These are phyloP conservation scores for Serendipita sp. DNA, from an alignment of 1,284 basidiomycete species.

Conservation along the genomic window DNA sequence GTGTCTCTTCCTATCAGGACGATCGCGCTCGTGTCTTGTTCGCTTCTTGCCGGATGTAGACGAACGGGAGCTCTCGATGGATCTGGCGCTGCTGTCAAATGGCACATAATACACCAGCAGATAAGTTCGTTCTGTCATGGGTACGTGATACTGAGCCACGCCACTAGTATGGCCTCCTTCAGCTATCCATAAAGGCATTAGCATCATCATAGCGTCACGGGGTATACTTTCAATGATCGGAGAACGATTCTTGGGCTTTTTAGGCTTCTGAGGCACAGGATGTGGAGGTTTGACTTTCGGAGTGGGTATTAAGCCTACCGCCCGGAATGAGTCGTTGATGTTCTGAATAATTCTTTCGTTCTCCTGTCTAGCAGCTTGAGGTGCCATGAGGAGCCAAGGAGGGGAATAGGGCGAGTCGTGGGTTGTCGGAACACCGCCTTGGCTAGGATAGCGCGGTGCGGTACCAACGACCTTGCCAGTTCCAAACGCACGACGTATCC, in stretches of 20 bases:
- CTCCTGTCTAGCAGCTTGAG: slow-evolving; percentile 48
- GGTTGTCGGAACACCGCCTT: slow-evolving; percentile 10
- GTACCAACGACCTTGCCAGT: slow-evolving; percentile 8
- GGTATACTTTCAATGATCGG: slow-evolving; percentile 45
- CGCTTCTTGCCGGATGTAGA: slow-evolving; percentile 6
- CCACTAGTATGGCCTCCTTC: slow-evolving; percentile 38
- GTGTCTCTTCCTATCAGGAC: background rate
- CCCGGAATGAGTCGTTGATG: slow-evolving; percentile 59
- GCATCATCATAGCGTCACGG: slow-evolving; percentile 57
- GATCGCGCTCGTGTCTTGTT: background rate
- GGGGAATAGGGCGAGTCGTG: slow-evolving; percentile 30
- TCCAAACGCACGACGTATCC: slow-evolving; percentile 20
- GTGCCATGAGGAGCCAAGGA: slow-evolving; percentile 53
- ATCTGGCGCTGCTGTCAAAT: slow-evolving; percentile 21
- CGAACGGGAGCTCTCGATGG: slow-evolving; percentile 8
- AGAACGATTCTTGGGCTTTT: background rate
- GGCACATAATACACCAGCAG: slow-evolving; percentile 60
- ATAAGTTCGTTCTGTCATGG: slow-evolving; percentile 44
- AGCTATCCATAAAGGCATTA: slow-evolving; percentile 68
- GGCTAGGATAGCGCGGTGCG: slow-evolving; percentile 14
- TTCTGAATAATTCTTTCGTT: slow-evolving; percentile 51
- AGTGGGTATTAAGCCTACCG: slow-evolving; percentile 59
- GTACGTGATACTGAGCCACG: slow-evolving; percentile 26
- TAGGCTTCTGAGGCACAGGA: slow-evolving; percentile 18
- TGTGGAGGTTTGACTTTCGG: slow-evolving; percentile 16